Evolutionary conservation across 2,329 filamentous ascomycete genomes (phyloP), one percentile per base, ranked within the genome.

Genomic region (Monosporascus cannonballus): DNA sequence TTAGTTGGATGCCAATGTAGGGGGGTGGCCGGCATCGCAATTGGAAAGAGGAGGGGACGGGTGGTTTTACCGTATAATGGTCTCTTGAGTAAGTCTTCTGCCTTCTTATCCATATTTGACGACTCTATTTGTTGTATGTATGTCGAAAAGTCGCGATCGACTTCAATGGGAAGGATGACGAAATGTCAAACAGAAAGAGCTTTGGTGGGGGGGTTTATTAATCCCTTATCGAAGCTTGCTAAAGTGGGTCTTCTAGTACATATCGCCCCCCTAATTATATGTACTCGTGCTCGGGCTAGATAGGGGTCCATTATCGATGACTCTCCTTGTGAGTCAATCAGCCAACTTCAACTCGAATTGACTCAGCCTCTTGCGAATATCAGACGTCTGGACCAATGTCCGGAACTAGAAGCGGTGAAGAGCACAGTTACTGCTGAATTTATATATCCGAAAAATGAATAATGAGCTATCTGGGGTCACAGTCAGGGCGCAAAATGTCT

Each of bases 11-110:
- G 55, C 51, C 59, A 20, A 41, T 9, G 18, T n/a, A 20, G 38
- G 9, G 7, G 18, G 18, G 8, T 55, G 53, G 37, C 42, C 27
- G 49, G 30, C 25, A 15, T 39, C 47, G 27, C 36, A 44, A 44
- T 47, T 18, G 14, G 14, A 37, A 41, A 49, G 38, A 47, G 24
- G n/a, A 37, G 20, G 6, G 25, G 56, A 51, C 41, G 20, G 20
- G 25, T 39, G 44, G 42, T 37, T 22, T 48, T 68, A 78, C 76
- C 64, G 59, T 83, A 83, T 49, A 81, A 73, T 14, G 79, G 79
- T 53, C 77, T 72, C 57, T 73, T 71, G 24, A 77, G 67, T 45
- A 78, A 60, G 53, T 80, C 77, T 42, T 79, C 73, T 8, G 69
- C 60, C 50, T 69, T 70, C 54, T 73, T 71, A 15, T 72, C 66